Conservation (phyloP, 1,139 yeast genomes). For the Protomyces pachydermus region DNA sequence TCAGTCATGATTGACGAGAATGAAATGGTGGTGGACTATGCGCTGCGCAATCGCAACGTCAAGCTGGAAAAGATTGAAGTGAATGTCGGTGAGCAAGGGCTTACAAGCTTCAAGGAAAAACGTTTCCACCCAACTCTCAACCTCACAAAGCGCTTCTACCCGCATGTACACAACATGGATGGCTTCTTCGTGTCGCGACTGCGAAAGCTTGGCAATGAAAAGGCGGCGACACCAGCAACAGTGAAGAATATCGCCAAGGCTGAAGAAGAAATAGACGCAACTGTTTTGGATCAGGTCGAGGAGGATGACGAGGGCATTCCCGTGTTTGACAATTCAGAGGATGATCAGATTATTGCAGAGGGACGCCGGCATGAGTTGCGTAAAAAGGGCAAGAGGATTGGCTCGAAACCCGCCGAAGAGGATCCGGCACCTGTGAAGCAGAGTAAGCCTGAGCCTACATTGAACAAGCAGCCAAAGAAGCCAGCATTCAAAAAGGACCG, state of each 20-base stretch:
- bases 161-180: conserved; percentile 97
- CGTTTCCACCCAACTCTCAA: conserved; percentile 71
- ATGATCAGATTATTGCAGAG: conserved; percentile 66
- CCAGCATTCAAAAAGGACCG: conserved; percentile 14
- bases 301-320: conserved; percentile 48
- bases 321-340: conserved; percentile 74
- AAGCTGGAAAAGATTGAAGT: conserved; percentile 91
- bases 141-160: conserved; percentile 90
- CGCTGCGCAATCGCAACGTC: conserved; percentile 90
- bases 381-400: conserved; percentile 20
- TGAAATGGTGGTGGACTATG: conserved; percentile 98
- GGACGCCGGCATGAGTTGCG: conserved; percentile 46
- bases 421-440: neutral
- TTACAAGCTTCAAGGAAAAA: conserved; percentile 88
- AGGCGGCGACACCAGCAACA: conserved; percentile 51
- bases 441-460: neutral
- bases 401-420: conserved; percentile 7
- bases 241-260: conserved; percentile 24
- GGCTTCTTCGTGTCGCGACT: conserved; percentile 97
- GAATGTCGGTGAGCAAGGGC: conserved; percentile 92
- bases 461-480: neutral
- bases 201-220: conserved; percentile 62
- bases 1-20: conserved; percentile 98
- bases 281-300: conserved; percentile 73
- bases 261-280: conserved; percentile 42